A percentile compares a stretch with the other conserved stretches of the same genome.
These are phyloP conservation scores for Cryptosporidium xiaoi DNA, from an alignment of 169 alveolate species.

Conservation along the genomic window DNA sequence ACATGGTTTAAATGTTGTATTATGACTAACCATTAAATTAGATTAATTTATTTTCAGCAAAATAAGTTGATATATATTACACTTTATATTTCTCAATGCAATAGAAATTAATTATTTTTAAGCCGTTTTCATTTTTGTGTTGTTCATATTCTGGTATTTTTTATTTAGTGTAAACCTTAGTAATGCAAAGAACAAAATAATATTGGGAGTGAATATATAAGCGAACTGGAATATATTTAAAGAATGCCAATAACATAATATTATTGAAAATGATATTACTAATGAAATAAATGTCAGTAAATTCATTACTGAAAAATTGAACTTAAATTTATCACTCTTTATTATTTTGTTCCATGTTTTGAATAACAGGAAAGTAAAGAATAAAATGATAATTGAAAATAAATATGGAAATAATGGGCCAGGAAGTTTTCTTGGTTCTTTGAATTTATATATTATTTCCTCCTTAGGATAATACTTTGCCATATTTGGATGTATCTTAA, in stretches of 20 bases:
- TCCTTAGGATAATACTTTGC: conserved; percentile 30
- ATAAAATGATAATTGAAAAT: conserved; percentile 12
- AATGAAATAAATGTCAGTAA: conserved; percentile 7
- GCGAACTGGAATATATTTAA: conserved; percentile 56
- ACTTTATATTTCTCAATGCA: too few relatives aligned
- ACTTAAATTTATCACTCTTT: not conserved
- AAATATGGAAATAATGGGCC: conserved; percentile 42
- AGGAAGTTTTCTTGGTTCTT: conserved; percentile 69
- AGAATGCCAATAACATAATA: conserved; percentile 63
- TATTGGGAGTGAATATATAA: conserved; percentile 34
- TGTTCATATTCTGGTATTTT: not conserved
- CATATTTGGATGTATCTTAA: conserved; percentile 50
- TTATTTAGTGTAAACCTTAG: conserved; percentile 22
- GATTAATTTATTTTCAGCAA: not conserved
- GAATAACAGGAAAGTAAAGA: not conserved
- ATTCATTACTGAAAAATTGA: conserved; percentile 6
- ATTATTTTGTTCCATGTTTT: conserved; percentile 37
- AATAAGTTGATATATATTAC: too few relatives aligned
- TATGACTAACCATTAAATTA: not conserved
- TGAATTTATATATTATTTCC: conserved; percentile 39
- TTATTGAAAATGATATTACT: conserved; percentile 20
- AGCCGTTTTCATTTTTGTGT: too few relatives aligned
- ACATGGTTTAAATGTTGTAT: too few relatives aligned
- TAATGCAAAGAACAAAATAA: conserved; percentile 11
- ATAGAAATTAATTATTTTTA: too few relatives aligned